A percentile compares a stretch with the other conserved stretches of the same genome.
Conservation (phyloP, 2,329 filamentous ascomycete species). For the Allantophomopsis lycopodina region DNA sequence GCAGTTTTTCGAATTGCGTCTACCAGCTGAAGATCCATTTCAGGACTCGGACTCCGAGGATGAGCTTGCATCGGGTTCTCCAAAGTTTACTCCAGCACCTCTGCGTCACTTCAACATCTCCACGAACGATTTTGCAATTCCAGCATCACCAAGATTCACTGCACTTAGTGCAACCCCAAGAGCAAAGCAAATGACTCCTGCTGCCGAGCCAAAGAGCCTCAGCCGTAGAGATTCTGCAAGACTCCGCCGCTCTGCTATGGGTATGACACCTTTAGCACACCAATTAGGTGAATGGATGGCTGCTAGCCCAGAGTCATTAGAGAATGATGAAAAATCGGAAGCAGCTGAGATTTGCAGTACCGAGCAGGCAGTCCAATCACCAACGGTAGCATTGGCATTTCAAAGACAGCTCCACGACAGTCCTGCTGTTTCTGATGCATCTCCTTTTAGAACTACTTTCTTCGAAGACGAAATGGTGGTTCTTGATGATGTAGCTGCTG, state of each 20-base stretch:
- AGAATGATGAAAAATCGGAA: constrained; percentile 2
- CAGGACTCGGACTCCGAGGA: constrained; percentile 42
- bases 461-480: constrained; percentile 49
- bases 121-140: constrained; percentile 16
- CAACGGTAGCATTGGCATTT: neutral
- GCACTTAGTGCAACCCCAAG: constrained; percentile 10
- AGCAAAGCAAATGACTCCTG: constrained; percentile 1
- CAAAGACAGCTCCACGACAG: neutral
- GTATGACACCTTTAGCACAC: constrained; percentile 50
- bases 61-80: constrained; percentile 25
- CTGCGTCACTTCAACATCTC: constrained; percentile 13
- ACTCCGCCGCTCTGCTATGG: constrained; percentile 20
- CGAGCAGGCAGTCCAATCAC: neutral
- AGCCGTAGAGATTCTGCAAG: no score
- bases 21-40: constrained; percentile 31
- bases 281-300: constrained; percentile 51
- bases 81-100: constrained; percentile 12
- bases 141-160: constrained; percentile 25
- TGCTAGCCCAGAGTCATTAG: constrained; percentile 35
- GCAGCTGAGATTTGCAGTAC: constrained; percentile 7
- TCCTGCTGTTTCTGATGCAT: constrained; percentile 4
- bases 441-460: constrained; percentile 30
- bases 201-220: no score
- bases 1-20: constrained; percentile 26
- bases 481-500: constrained; percentile 22